A percentile compares a stretch with the other conserved stretches of the same genome.
phyloP scores from a whole-genome alignment of 2,329 filamentous ascomycete genomes.

The Aureobasidium lini region DNA sequence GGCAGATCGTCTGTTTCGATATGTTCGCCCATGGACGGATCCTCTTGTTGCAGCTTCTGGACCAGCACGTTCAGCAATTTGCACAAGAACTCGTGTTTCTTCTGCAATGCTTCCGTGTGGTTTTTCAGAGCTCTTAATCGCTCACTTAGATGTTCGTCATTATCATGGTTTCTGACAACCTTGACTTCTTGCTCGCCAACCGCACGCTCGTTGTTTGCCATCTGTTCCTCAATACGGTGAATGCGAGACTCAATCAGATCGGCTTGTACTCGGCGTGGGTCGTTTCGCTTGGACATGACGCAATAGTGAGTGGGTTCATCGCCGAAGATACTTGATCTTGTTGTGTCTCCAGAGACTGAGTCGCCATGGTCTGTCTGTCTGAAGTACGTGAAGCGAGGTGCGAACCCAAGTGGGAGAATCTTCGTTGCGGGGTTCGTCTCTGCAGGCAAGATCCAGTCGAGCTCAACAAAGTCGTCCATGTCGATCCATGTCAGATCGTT shows the following conservation, averaged over 20 bases:
- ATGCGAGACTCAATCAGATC: constrained; percentile 77
- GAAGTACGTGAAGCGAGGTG: constrained; percentile 95
- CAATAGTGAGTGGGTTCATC: constrained; percentile 90
- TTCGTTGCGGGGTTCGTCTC: constrained; percentile 88
- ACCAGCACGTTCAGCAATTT: constrained; percentile 51
- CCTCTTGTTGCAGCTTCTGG: constrained; percentile 51
- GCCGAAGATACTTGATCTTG: constrained; percentile 81
- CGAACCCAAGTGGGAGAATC: constrained; percentile 84
- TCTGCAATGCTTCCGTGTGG: constrained; percentile 50
- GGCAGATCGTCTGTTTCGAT: constrained; percentile 38
- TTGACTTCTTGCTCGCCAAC: constrained; percentile 68
- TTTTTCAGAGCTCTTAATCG: constrained; percentile 49
- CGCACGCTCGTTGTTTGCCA: constrained; percentile 63
- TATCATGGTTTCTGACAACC: constrained; percentile 36
- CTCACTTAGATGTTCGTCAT: constrained; percentile 42
- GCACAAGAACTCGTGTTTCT: constrained; percentile 52
- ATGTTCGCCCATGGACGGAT: constrained; percentile 41
- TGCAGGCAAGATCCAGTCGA: constrained; percentile 90
- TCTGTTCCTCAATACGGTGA: constrained; percentile 68
- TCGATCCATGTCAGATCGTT: constrained; percentile 96
- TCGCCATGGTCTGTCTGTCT: constrained; percentile 88
- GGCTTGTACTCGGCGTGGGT: constrained; percentile 81
- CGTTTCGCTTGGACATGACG: constrained; percentile 69
- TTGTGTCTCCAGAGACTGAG: constrained; percentile 69
- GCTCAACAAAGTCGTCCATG: constrained; percentile 98